Percentiles rank a stretch among this genome's conserved stretches.
phyloP scores from a whole-genome alignment of 106 monocot species.

The Dendrobium officinale region DNA sequence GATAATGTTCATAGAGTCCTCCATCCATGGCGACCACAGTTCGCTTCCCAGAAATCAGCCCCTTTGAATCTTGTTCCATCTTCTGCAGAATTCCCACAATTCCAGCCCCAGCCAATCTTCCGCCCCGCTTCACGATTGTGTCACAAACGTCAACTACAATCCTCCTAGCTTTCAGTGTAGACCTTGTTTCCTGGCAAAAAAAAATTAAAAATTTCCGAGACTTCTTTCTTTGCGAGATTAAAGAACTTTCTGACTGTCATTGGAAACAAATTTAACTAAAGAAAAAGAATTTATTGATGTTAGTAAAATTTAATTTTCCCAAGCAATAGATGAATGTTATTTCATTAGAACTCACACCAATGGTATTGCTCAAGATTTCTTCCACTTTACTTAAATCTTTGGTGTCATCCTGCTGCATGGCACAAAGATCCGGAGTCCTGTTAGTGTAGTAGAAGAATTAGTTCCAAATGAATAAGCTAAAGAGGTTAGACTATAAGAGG shows the following conservation, averaged over 20 bases:
- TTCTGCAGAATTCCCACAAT: slow-evolving; percentile 64
- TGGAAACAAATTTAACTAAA: too few relatives aligned
- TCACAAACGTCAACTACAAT: slow-evolving; percentile 33
- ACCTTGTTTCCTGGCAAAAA: neutral
- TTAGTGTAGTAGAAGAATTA: neutral
- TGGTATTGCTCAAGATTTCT: slow-evolving; percentile 22
- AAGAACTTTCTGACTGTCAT: too few relatives aligned
- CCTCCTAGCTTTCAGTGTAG: slow-evolving; percentile 26
- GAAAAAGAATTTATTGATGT: too few relatives aligned
- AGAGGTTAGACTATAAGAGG: too few relatives aligned
- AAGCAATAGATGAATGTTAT: too few relatives aligned
- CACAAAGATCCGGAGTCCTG: slow-evolving; percentile 65
- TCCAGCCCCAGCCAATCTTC: slow-evolving; percentile 41
- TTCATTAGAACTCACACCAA: slow-evolving; percentile 28
- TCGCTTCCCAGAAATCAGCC: slow-evolving; percentile 19
- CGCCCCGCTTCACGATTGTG: slow-evolving; percentile 43
- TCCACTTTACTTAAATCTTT: slow-evolving; percentile 29
- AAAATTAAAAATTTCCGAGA: too few relatives aligned
- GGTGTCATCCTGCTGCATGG: slow-evolving; percentile 59
- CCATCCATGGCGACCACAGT: slow-evolving; percentile 70
- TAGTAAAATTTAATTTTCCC: too few relatives aligned
- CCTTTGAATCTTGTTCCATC: slow-evolving; percentile 37
- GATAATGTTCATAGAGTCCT: slow-evolving; percentile 63
- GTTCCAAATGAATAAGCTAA: too few relatives aligned
- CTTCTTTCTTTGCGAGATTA: too few relatives aligned